Base-by-base conservation (phyloP, 176 grass and related monocot genomes). In the Hyparrhenia diplandra region DNA sequence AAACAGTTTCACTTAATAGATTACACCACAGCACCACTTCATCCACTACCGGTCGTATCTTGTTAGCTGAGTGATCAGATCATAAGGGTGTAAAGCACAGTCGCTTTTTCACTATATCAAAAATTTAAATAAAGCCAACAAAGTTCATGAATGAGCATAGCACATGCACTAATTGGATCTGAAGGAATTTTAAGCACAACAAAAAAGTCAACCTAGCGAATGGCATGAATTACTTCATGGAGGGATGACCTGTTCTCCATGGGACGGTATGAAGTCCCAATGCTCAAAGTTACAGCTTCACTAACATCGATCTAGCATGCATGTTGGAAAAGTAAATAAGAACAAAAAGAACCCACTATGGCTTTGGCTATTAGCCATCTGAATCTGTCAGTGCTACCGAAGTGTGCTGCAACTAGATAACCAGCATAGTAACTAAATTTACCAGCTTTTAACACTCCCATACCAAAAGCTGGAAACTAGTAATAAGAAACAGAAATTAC, bases 351-450 rank as follows among this genome's bases (percentile, higher is more conserved):
- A 67, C 24, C 54, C 11, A 76, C 51, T 64, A 30, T 20, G 60
- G 18, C 49, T 64, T 36, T 65, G 25, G 32, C 39, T 42, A 39
- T 16, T 62, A 41, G 43, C 49, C 31, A 42, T 47, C 25, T 10
- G 64, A 67, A 64, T 13, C 61, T 57, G 54, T 59, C 28, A 46
- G 43, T 51, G 73, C 55, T 72, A 78, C 41, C 29, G 13, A 63
- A 70, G 55, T 71, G 54, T 77, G 67, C 8, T 77, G 73, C 73
- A 82, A 57, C 73, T 64, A 57, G 64, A 87, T 76, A 71, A 82
- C 55, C 80, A 63, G 54, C 72, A 72, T 6, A 42, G n/a, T 30
- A 39, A 31, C 32, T 0, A 51, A 82, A 72, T 45, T 81, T 79
- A 74, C 28, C 60, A 58, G 40, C 21, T 59, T 42, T 29, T 67